Evolutionary conservation across 495 filamentous ascomycete genomes (phyloP).

Genomic region (Tuber melanosporum): DNA sequence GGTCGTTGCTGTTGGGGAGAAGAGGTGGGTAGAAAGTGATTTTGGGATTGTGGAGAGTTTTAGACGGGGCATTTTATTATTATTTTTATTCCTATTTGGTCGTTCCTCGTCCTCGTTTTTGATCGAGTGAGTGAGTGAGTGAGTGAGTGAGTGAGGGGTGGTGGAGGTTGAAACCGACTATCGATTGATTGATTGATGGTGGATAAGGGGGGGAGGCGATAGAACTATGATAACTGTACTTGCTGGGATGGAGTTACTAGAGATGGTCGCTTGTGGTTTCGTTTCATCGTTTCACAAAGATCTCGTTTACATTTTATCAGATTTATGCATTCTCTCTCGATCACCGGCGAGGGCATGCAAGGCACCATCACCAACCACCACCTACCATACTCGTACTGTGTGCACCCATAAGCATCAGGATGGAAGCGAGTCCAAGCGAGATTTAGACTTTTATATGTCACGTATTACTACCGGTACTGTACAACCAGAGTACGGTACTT

Average conservation of each 20-base stretch:
- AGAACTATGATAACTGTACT: too few relatives aligned
- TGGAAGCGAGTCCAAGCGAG: constrained; percentile 1
- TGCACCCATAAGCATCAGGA: not conserved
- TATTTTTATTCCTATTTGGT: too few relatives aligned
- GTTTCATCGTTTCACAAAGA: not conserved
- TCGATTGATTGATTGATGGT: not conserved
- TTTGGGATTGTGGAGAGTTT: constrained; percentile 25
- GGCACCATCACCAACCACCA: not conserved
- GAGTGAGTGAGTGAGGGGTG: not conserved
- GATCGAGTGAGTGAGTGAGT: not conserved
- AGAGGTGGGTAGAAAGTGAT: constrained; percentile 25
- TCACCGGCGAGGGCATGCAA: not conserved
- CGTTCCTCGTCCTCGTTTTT: not conserved
- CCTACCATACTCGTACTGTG: not conserved
- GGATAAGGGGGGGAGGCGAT: too few relatives aligned
- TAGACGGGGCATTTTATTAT: constrained; percentile 18
- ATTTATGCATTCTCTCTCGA: not conserved
- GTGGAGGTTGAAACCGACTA: not conserved
- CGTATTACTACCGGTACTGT: not conserved
- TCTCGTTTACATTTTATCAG: not conserved
- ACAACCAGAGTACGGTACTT: not conserved
- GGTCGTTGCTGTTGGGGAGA: constrained; percentile 26
- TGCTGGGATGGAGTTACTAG: too few relatives aligned
- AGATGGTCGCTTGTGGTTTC: not conserved
- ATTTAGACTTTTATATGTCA: not conserved